phyloP scores from a whole-genome alignment of 1,139 yeast genomes.

The Zygotorulaspora mrakii region DNA sequence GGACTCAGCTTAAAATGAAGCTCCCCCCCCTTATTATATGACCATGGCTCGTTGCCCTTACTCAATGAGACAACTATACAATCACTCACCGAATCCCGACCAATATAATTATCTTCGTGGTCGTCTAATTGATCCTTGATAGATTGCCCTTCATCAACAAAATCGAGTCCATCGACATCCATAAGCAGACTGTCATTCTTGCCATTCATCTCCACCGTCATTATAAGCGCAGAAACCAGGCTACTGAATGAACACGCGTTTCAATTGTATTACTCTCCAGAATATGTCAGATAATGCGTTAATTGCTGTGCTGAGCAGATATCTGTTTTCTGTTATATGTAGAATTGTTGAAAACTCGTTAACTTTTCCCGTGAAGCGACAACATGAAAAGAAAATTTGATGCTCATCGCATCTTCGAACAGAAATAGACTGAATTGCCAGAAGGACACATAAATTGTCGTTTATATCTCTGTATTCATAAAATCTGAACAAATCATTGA shows the following conservation, averaged over 20 bases:
- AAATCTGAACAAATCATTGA: too few species aligned
- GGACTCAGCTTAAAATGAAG: conserved; percentile 44
- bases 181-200: conserved; percentile 23
- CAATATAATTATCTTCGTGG: conserved; percentile 31
- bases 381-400: conserved; percentile 11
- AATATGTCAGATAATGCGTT: too few species aligned
- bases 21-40: conserved; percentile 33
- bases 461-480: too few species aligned
- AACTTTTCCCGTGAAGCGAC: conserved; percentile 10
- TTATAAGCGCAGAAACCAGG: not conserved
- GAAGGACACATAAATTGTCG: too few species aligned
- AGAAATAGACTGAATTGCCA: too few species aligned
- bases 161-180: conserved; percentile 33
- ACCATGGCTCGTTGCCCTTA: conserved; percentile 25
- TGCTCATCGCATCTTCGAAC: conserved; percentile 11
- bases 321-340: too few species aligned
- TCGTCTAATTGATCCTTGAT: conserved; percentile 10
- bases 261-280: too few species aligned
- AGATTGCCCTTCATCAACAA: conserved; percentile 23
- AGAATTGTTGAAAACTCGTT: conserved; percentile 4
- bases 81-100: conserved; percentile 40
- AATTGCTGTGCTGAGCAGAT: too few species aligned
- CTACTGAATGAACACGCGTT: not conserved
- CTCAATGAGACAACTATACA: conserved; percentile 39
- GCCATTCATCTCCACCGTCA: not conserved